These are phyloP conservation scores for Euryodendron excelsum DNA, from an alignment of 148 eudicot species.

Conservation along the genomic window DNA sequence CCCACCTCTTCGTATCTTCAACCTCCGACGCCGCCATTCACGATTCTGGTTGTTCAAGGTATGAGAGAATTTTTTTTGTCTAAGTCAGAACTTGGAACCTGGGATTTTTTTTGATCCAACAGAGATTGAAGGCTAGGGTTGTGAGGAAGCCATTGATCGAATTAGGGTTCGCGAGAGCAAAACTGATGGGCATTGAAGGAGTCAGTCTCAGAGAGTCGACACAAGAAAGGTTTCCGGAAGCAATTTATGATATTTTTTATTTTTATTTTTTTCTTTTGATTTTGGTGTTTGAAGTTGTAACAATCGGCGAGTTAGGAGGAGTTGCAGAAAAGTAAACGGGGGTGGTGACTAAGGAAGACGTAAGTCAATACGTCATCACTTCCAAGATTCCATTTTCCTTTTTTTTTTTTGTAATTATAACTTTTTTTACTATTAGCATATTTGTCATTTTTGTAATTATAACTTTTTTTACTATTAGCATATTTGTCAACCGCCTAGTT, in stretches of 20 bases:
- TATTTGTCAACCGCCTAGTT: no score
- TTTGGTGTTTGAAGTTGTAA: no score
- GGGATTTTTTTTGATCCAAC: not conserved
- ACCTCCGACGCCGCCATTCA: constrained; percentile 7
- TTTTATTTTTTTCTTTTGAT: no score
- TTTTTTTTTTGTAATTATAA: no score
- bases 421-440: no score
- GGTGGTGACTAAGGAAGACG: not conserved
- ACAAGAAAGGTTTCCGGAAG: not conserved
- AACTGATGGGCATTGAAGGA: no score
- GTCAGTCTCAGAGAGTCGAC: not conserved
- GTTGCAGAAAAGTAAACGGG: not conserved
- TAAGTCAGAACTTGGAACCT: not conserved
- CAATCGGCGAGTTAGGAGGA: no score
- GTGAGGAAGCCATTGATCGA: not conserved
- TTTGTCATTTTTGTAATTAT: no score
- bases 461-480: no score
- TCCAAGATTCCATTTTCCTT: not conserved
- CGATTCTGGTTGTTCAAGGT: not conserved
- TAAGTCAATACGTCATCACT: not conserved
- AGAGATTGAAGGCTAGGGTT: not conserved
- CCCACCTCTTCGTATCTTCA: constrained; percentile 21
- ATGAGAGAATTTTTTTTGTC: no score
- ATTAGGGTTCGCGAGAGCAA: no score
- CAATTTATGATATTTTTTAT: not conserved